These are phyloP conservation scores for Alternaria atra DNA, from an alignment of 2,329 filamentous ascomycete genomes.

Conservation along the genomic window DNA sequence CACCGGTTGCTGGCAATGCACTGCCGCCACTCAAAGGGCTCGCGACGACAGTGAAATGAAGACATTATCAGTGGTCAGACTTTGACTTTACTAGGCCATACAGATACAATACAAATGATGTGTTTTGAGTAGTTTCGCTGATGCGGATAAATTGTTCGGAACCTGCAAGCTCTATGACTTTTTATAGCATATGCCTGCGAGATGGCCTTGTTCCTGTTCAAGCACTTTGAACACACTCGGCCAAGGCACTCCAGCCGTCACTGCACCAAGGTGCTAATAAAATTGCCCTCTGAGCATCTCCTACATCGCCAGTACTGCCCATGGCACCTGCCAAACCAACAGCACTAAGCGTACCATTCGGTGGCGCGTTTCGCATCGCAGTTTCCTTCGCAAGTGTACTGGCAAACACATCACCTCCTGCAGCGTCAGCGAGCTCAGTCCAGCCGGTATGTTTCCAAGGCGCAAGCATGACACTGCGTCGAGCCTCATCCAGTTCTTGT, in stretches of 20 bases:
- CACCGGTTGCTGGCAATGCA: no score
- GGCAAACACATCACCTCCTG: slow-evolving; percentile 56
- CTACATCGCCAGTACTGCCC: slow-evolving; percentile 73
- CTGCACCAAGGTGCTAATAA: slow-evolving; percentile 82
- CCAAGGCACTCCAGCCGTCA: slow-evolving; percentile 67
- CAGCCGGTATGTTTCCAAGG: slow-evolving; percentile 84
- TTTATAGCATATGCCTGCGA: background rate
- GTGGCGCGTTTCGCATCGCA: slow-evolving; percentile 77
- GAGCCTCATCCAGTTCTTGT: slow-evolving; percentile 69
- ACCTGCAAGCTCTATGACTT: no score
- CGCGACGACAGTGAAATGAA: no score
- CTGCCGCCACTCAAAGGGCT: no score
- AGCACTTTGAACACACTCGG: slow-evolving; percentile 10
- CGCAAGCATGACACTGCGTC: slow-evolving; percentile 80
- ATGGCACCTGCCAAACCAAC: slow-evolving; percentile 76
- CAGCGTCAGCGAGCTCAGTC: slow-evolving; percentile 73
- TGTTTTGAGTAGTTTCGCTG: no score
- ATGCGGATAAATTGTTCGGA: no score
- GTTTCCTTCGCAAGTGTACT: slow-evolving; percentile 84
- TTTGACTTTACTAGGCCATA: background rate
- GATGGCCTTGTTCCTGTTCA: background rate
- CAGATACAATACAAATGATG: no score
- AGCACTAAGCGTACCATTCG: slow-evolving; percentile 72
- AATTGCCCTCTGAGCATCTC: slow-evolving; percentile 79
- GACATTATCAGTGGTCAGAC: no score